These are phyloP conservation scores for Lachnellula hyalina DNA, from an alignment of 2,329 filamentous ascomycete genomes.

Conservation along the genomic window DNA sequence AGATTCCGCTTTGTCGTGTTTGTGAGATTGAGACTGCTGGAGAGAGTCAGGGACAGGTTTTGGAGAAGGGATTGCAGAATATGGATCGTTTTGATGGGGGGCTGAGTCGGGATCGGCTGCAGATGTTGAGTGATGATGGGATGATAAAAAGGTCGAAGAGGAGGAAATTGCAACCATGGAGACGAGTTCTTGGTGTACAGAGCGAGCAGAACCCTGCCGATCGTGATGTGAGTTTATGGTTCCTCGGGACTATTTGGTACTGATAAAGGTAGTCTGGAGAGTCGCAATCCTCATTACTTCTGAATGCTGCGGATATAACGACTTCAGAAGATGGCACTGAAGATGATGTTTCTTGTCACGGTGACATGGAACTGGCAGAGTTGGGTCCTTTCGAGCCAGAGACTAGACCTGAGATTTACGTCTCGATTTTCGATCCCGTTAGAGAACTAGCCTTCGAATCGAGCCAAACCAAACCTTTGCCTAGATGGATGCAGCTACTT, in stretches of 20 bases:
- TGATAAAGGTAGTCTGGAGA: constrained; percentile 4
- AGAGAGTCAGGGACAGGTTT: constrained; percentile 28
- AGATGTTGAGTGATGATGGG: constrained; percentile 29
- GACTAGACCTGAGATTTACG: constrained; percentile 37
- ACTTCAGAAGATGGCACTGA: constrained; percentile 17
- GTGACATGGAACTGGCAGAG: constrained; percentile 8
- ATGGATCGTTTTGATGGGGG: constrained; percentile 43
- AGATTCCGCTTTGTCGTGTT: constrained; percentile 45
- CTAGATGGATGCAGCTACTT: constrained; percentile 32
- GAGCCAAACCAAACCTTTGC: constrained; percentile 47
- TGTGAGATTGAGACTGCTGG: constrained; percentile 38
- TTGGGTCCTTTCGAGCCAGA: background rate
- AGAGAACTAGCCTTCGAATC: constrained; percentile 43
- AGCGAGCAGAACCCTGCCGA: background rate
- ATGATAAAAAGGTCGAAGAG: constrained; percentile 3
- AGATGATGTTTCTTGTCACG: constrained; percentile 9
- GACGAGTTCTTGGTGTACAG: constrained; percentile 4
- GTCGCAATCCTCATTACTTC: constrained; percentile 11
- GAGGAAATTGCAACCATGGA: constrained; percentile 8
- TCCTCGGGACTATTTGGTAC: background rate
- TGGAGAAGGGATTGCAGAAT: constrained; percentile 40
- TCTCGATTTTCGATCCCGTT: constrained; percentile 46
- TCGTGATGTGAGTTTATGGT: background rate
- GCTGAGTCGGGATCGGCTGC: constrained; percentile 40
- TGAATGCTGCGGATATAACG: constrained; percentile 17